phyloP scores from a whole-genome alignment of 108 stramenopile genomes.

The Cyclostephanos tholiformis region DNA sequence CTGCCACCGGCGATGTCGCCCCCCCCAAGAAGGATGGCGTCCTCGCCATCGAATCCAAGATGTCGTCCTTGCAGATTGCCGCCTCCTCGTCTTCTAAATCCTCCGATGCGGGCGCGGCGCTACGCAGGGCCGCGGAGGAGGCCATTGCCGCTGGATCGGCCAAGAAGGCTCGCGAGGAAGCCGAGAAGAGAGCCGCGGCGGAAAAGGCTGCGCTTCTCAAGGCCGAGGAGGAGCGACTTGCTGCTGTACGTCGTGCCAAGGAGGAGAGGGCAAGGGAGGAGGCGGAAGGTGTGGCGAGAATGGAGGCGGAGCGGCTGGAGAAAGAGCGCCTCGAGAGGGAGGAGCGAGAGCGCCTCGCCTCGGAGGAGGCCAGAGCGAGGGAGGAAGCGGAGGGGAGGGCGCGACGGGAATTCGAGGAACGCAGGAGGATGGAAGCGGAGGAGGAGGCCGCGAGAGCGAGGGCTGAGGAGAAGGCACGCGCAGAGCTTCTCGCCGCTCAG shows the following conservation, averaged over 20 bases:
- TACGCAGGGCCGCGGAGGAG: slow-evolving; percentile 67
- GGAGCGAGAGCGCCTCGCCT: slow-evolving; percentile 21
- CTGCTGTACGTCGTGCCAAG: slow-evolving; percentile 27
- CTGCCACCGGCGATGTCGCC: slow-evolving; percentile 4
- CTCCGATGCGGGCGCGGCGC: slow-evolving; percentile 63
- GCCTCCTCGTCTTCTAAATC: slow-evolving; percentile 21
- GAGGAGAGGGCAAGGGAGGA: slow-evolving; percentile 28
- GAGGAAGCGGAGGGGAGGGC: slow-evolving; percentile 40
- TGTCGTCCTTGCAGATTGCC: slow-evolving; percentile 30
- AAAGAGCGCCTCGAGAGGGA: slow-evolving; percentile 36
- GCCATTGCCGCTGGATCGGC: slow-evolving; percentile 57
- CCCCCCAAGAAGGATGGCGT: slow-evolving; percentile 17
- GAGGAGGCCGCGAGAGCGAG: slow-evolving; percentile 23
- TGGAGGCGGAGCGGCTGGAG: slow-evolving; percentile 26
- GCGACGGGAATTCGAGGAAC: slow-evolving; percentile 40
- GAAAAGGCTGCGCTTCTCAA: slow-evolving; percentile 17
- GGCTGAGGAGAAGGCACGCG: slow-evolving; percentile 38
- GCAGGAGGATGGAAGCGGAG: slow-evolving; percentile 30
- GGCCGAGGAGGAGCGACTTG: slow-evolving; percentile 24
- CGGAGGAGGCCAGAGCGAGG: slow-evolving; percentile 30
- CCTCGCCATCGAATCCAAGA: slow-evolving; percentile 18
- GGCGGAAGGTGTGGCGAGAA: slow-evolving; percentile 12
- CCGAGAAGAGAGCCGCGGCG: slow-evolving; percentile 25
- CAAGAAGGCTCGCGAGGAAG: slow-evolving; percentile 40
- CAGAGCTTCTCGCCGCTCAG: slow-evolving; percentile 10